phyloP scores from a whole-genome alignment of 208 protist genomes.

The Porcisia hertigi region DNA sequence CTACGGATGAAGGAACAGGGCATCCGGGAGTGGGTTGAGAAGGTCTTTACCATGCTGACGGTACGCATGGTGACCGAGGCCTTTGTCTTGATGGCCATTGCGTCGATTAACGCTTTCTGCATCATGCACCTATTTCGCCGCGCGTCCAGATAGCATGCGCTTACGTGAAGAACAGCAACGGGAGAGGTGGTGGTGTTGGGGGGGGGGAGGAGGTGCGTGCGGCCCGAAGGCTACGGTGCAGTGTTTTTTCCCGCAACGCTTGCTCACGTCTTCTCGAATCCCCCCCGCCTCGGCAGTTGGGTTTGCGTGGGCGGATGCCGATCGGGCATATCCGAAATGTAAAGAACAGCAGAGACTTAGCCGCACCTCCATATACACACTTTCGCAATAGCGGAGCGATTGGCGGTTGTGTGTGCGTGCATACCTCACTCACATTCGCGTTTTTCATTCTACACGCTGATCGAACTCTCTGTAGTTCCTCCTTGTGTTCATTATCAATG shows the following conservation, averaged over 20 bases:
- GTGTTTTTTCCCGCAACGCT: background rate
- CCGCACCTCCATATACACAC: background rate
- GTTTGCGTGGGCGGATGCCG: background rate
- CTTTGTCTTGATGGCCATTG: conserved; percentile 57
- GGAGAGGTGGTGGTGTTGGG: too few relatives aligned
- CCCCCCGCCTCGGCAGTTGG: background rate
- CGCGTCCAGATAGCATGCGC: background rate
- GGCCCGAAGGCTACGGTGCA: background rate
- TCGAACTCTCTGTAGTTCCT: background rate
- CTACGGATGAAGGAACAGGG: conserved; percentile 63
- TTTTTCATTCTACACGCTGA: background rate
- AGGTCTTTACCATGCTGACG: conserved; percentile 52
- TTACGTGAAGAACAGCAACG: background rate
- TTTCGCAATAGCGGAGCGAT: background rate
- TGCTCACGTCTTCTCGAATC: background rate
- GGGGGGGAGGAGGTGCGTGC: background rate
- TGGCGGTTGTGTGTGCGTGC: background rate
- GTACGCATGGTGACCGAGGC: conserved; percentile 62
- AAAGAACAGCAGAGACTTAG: background rate
- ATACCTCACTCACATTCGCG: background rate
- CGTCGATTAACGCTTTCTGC: conserved; percentile 55
- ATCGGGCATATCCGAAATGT: too few relatives aligned
- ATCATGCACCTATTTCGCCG: conserved; percentile 43
- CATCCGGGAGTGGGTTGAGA: conserved; percentile 67
- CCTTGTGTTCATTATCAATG: background rate